Evolutionary conservation across 106 monocot species (phyloP).

Genomic region (Cymbidium sinense): DNA sequence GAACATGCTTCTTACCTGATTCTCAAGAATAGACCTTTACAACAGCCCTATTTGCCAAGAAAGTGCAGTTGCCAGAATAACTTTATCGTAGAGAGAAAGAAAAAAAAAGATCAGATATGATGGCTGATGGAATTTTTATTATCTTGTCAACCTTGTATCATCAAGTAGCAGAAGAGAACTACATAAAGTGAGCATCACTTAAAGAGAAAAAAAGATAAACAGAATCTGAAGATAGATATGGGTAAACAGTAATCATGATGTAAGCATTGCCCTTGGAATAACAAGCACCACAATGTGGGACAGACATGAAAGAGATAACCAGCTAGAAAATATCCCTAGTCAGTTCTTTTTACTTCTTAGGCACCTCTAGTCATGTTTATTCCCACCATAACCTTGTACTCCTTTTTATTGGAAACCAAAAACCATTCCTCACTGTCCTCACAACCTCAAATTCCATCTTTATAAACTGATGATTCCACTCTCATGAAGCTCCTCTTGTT

Average conservation of each 20-base stretch:
- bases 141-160: no score
- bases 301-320: no score
- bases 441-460: background rate
- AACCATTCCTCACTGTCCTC: background rate
- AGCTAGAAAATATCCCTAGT: no score
- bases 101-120: no score
- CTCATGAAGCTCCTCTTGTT: background rate
- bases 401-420: conserved; percentile 31
- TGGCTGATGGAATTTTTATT: no score
- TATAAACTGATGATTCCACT: background rate
- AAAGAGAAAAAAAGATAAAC: conserved; percentile 6
- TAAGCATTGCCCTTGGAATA: conserved; percentile 18
- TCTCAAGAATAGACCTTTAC: no score
- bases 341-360: background rate
- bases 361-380: background rate
- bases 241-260: conserved; percentile 25
- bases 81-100: no score
- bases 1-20: no score
- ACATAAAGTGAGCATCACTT: no score
- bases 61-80: no score
- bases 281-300: conserved; percentile 35
- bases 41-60: no score
- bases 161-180: no score
- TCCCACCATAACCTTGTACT: conserved; percentile 3
- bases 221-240: conserved; percentile 24